Evolutionary conservation across 345 rosid genomes (phyloP).

Genomic region (Lepidium sativum): DNA sequence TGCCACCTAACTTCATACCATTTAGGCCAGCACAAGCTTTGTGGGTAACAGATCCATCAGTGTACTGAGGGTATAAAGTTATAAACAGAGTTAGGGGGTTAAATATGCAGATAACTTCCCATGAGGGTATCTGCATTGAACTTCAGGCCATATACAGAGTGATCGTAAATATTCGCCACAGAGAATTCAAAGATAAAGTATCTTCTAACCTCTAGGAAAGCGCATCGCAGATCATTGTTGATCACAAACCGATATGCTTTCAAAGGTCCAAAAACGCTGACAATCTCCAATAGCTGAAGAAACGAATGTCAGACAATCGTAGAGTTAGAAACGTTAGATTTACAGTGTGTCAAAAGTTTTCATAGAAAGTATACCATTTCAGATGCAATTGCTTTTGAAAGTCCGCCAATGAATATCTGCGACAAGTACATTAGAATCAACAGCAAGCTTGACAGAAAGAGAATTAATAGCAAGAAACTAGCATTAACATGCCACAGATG

Average conservation of each 20-base stretch:
- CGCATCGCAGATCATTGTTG: conserved; percentile 36
- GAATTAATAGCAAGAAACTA: not conserved
- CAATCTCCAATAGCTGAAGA: conserved; percentile 78
- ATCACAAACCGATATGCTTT: conserved; percentile 58
- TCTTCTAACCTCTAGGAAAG: conserved; percentile 76
- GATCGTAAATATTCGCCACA: not conserved
- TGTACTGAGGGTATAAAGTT: conserved; percentile 38
- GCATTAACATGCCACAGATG: not conserved
- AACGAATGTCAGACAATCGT: conserved; percentile 1
- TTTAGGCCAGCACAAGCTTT: conserved; percentile 88
- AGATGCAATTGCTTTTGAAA: conserved; percentile 61
- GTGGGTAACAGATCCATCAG: conserved; percentile 53
- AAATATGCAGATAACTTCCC: not conserved
- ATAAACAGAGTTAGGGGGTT: not conserved
- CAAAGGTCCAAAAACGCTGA: conserved; percentile 75
- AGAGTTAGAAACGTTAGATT: not conserved
- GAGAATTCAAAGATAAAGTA: conserved; percentile 1
- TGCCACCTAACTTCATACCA: conserved; percentile 91
- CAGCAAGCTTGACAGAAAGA: conserved; percentile 8
- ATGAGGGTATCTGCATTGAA: not conserved
- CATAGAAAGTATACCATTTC: conserved; percentile 55
- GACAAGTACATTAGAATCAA: conserved; percentile 21
- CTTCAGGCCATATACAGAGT: not conserved
- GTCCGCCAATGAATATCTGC: conserved; percentile 91
- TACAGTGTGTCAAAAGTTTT: not conserved